Percentiles rank a stretch among this genome's conserved stretches.
phyloP scores from a whole-genome alignment of 2,329 filamentous ascomycete species.

The Blastomyces percursus region DNA sequence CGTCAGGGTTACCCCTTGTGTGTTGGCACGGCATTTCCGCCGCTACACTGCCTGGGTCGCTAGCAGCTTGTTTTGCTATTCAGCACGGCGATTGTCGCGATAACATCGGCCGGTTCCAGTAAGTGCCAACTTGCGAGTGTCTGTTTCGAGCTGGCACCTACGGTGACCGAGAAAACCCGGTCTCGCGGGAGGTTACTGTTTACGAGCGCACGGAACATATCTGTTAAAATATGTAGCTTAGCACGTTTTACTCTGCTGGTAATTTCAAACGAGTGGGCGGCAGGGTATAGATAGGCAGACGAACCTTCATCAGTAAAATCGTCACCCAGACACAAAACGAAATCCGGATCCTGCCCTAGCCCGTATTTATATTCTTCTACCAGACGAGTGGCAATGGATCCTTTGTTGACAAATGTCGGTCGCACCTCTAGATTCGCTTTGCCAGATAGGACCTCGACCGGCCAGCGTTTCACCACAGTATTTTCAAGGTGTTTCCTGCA shows the following conservation, averaged over 20 bases:
- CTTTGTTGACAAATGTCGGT: conserved; percentile 97
- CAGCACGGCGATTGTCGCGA: conserved; percentile 51
- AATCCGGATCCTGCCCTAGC: conserved; percentile 56
- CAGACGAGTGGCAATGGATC: conserved; percentile 79
- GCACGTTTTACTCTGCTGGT: conserved; percentile 7
- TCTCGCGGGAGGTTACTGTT: conserved; percentile 46
- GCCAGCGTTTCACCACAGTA: conserved; percentile 66
- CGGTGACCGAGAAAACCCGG: conserved; percentile 79
- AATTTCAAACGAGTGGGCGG: neutral
- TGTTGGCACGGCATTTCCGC: neutral
- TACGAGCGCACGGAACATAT: conserved; percentile 72
- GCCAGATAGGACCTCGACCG: conserved; percentile 91
- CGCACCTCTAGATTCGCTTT: conserved; percentile 96
- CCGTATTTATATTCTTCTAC: conserved; percentile 56
- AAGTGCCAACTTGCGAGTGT: conserved; percentile 86
- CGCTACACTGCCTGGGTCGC: neutral
- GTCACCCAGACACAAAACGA: conserved; percentile 83
- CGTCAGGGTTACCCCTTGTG: neutral
- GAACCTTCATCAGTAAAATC: conserved; percentile 95
- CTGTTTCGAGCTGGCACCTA: conserved; percentile 83
- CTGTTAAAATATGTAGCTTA: conserved; percentile 26
- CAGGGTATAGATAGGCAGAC: conserved; percentile 11
- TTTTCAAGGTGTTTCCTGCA: conserved; percentile 72
- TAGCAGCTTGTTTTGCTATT: conserved; percentile 32
- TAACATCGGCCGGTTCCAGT: conserved; percentile 76